Evolutionary conservation across 2,329 filamentous ascomycete species (phyloP).

Genomic region (Blastomyces parvus): DNA sequence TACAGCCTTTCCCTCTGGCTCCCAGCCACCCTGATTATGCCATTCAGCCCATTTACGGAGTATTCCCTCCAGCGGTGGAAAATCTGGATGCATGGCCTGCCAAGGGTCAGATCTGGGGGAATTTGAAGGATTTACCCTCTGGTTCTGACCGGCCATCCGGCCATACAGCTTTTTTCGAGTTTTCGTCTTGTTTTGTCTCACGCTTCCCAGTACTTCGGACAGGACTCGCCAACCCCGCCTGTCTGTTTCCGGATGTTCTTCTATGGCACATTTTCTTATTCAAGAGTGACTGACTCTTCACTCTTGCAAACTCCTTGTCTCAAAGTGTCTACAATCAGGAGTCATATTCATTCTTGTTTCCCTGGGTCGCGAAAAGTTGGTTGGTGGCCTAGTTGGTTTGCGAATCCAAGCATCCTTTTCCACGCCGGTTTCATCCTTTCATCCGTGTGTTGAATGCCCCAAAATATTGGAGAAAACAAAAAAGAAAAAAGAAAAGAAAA

Average conservation of each 20-base stretch:
- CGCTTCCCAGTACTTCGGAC: not conserved
- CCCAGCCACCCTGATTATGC: not conserved
- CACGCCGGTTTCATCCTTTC: not conserved
- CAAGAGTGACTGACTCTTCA: too few species aligned
- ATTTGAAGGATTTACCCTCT: not conserved
- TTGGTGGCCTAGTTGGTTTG: not conserved
- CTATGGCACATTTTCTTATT: not conserved
- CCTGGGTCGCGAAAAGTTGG: not conserved
- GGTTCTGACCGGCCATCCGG: not conserved
- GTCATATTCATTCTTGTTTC: not conserved
- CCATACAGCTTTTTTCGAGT: not conserved
- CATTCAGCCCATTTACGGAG: too few species aligned
- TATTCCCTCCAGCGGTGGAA: not conserved
- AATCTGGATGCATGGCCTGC: not conserved
- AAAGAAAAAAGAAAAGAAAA: too few species aligned
- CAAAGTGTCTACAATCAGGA: not conserved
- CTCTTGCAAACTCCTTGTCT: not conserved
- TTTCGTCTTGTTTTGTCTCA: not conserved
- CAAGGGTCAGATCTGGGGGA: not conserved
- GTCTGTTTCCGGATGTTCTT: not conserved
- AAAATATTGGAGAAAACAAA: too few species aligned
- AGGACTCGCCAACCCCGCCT: not conserved
- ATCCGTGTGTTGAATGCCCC: not conserved
- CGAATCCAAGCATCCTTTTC: not conserved
- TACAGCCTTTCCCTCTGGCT: not conserved